Percentiles rank a stretch among this genome's conserved stretches.
Conservation (phyloP, 139 green algal genomes). For the Monoraphidium neglectum region DNA sequence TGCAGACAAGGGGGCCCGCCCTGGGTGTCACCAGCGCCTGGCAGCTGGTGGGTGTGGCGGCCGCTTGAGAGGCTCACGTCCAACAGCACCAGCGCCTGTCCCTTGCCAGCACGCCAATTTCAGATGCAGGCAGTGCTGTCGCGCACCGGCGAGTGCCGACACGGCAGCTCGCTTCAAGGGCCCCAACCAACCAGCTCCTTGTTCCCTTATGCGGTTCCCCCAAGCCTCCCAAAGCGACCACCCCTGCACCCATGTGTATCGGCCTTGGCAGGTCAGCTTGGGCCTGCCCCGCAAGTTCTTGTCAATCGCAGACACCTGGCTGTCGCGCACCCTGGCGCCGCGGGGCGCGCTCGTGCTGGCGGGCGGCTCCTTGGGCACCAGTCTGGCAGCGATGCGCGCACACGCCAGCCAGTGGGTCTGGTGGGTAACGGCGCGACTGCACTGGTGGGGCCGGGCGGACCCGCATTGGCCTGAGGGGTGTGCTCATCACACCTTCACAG, state of each 20-base stretch:
- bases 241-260: neutral
- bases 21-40: constrained; percentile 24
- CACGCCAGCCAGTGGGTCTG: constrained; percentile 53
- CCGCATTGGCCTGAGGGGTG: neutral
- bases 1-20: neutral
- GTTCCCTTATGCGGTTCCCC: no score
- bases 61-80: no score
- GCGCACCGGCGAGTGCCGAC: no score
- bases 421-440: constrained; percentile 30
- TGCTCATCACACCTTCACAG: no score
- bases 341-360: neutral
- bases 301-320: constrained; percentile 23
- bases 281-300: constrained; percentile 37
- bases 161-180: no score
- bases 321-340: constrained; percentile 12
- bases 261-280: constrained; percentile 25
- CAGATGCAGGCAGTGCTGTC: no score
- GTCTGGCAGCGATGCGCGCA: constrained; percentile 35
- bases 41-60: neutral
- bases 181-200: no score
- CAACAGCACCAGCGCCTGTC: neutral
- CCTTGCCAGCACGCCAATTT: no score
- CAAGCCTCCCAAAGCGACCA: no score
- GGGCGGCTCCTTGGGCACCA: constrained; percentile 6
- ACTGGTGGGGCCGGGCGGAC: neutral